These are phyloP conservation scores for Saccharomycopsis sp. DNA, from an alignment of 805 yeast species.

Conservation along the genomic window DNA sequence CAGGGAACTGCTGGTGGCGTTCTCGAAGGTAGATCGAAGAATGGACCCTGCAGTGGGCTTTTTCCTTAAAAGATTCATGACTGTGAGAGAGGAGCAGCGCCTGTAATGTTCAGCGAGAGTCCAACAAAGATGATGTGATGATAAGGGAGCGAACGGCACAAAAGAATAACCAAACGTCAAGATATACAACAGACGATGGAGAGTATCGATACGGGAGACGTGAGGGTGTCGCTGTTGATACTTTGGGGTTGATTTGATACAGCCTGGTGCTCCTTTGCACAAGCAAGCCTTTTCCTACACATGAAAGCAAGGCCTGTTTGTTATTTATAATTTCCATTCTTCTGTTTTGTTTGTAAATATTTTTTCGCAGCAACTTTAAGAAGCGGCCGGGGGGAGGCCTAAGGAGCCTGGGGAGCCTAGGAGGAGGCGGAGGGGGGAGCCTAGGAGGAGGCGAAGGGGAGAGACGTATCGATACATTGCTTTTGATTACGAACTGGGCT, in stretches of 20 bases:
- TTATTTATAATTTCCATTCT: background rate
- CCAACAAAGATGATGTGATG: background rate
- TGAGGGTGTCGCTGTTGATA: too few relatives aligned
- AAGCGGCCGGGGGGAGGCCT: background rate
- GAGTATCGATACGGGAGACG: too few relatives aligned
- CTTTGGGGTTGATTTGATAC: background rate
- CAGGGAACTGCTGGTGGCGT: constrained; percentile 53
- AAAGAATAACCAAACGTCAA: background rate
- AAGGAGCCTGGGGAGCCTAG: background rate
- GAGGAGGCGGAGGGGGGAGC: background rate
- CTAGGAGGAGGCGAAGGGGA: background rate
- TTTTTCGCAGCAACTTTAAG: background rate
- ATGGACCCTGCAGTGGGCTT: constrained; percentile 52
- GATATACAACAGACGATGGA: background rate
- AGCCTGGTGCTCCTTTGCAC: background rate
- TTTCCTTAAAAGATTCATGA: constrained; percentile 47
- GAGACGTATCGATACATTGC: too few relatives aligned
- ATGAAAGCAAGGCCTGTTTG: background rate
- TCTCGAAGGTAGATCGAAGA: constrained; percentile 53
- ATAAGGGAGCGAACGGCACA: background rate
- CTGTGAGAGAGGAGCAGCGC: background rate
- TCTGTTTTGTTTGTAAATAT: background rate
- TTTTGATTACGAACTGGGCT: too few relatives aligned
- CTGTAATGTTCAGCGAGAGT: background rate
- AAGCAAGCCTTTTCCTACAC: background rate